These are phyloP conservation scores for Meyerozyma athensensis DNA, from an alignment of 1,139 yeast genomes.

Conservation along the genomic window DNA sequence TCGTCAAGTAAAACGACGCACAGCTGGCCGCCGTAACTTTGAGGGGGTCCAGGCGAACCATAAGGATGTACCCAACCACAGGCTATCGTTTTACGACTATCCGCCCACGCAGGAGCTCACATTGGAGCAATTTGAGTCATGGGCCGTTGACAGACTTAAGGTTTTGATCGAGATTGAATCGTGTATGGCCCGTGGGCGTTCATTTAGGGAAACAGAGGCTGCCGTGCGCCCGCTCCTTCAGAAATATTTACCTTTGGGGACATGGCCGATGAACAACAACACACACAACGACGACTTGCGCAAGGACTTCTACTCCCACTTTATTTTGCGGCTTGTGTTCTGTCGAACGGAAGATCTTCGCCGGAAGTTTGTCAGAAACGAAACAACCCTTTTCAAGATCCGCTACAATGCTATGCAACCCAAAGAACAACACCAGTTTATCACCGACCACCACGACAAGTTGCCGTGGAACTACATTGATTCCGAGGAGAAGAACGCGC, in stretches of 20 bases:
- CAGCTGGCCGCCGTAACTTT: constrained; percentile 70
- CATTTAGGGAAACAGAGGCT: constrained; percentile 59
- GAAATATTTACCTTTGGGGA: constrained; percentile 60
- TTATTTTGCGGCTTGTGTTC: constrained; percentile 79
- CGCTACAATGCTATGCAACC: constrained; percentile 64
- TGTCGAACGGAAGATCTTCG: constrained; percentile 87
- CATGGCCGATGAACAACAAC: constrained; percentile 28
- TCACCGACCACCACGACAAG: constrained; percentile 46
- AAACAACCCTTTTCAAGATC: constrained; percentile 66
- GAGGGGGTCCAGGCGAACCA: constrained; percentile 27
- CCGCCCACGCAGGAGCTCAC: constrained; percentile 88
- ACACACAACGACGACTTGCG: constrained; percentile 50
- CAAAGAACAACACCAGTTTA: constrained; percentile 68
- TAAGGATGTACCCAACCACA: constrained; percentile 13
- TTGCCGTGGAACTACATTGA: constrained; percentile 70
- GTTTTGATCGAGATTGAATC: constrained; percentile 83
- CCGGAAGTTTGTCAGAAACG: constrained; percentile 71
- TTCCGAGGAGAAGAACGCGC: constrained; percentile 52
- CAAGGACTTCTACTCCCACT: constrained; percentile 92
- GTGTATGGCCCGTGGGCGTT: constrained; percentile 60
- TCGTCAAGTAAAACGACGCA: constrained; percentile 69
- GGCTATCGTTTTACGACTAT: constrained; percentile 62
- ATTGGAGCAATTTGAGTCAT: constrained; percentile 82
- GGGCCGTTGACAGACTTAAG: constrained; percentile 92
- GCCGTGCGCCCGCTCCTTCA: constrained; percentile 62